Conservation (phyloP, 257 asterid species). For the Solanum dulcamara region DNA sequence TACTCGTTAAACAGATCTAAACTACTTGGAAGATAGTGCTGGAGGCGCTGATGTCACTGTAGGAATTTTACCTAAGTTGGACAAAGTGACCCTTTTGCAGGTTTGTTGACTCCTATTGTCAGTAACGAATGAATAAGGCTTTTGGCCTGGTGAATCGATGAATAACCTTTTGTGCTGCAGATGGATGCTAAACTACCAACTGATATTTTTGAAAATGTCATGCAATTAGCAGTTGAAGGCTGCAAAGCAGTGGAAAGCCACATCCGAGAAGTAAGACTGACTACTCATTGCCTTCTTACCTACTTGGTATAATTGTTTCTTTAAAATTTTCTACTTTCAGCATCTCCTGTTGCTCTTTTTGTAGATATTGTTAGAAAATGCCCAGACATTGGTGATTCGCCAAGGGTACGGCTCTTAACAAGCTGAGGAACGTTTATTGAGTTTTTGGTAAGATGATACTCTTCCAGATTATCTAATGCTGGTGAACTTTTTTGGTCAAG, state of each 20-base stretch:
- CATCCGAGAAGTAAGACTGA: constrained; percentile 57
- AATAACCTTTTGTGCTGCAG: constrained; percentile 18
- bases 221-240: constrained; percentile 89
- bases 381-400: constrained; percentile 61
- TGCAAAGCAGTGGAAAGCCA: constrained; percentile 85
- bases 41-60: constrained; percentile 99
- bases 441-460: neutral
- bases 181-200: constrained; percentile 85
- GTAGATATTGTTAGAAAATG: constrained; percentile 63
- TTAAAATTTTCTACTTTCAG: neutral
- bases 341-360: neutral
- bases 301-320: neutral
- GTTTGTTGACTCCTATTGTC: constrained; percentile 14
- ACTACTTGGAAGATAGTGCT: constrained; percentile 89
- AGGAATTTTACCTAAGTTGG: constrained; percentile 81
- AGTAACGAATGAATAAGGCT: neutral
- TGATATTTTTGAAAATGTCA: constrained; percentile 76
- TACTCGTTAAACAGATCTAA: constrained; percentile 47
- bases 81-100: constrained; percentile 95
- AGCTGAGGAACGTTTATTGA: neutral
- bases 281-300: neutral
- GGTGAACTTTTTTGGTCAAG: neutral
- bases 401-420: constrained; percentile 34
- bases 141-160: neutral
- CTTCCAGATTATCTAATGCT: neutral